Percentiles rank a stretch among this genome's conserved stretches.
Conservation (phyloP, 2,329 filamentous ascomycete genomes). For the Phoma sp. region DNA sequence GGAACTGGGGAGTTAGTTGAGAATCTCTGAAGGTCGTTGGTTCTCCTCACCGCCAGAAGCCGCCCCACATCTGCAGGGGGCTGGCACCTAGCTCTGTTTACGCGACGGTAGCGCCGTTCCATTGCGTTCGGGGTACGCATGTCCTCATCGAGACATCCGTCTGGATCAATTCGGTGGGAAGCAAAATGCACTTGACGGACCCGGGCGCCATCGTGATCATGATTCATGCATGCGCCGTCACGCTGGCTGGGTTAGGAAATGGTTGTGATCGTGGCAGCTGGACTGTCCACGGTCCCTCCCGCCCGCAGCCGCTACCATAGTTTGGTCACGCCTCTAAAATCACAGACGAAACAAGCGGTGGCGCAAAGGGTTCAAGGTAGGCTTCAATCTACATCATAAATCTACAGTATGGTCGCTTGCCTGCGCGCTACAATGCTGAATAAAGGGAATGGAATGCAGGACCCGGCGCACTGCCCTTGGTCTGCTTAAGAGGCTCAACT, state of each 20-base stretch:
- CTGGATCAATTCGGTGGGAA: neutral
- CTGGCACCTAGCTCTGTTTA: constrained; percentile 15
- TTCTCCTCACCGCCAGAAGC: constrained; percentile 18
- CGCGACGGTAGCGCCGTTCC: constrained; percentile 10
- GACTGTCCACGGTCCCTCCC: neutral
- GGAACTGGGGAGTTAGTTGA: constrained; percentile 21
- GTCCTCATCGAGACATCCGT: constrained; percentile 3
- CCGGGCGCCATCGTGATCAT: neutral
- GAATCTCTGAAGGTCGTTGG: constrained; percentile 20
- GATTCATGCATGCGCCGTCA: constrained; percentile 1
- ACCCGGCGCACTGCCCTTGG: constrained; percentile 22
- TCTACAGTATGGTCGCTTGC: constrained; percentile 3
- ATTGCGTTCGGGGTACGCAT: neutral
- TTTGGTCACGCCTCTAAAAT: neutral
- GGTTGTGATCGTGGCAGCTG: neutral
- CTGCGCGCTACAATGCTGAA: constrained; percentile 2
- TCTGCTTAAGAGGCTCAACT: constrained; percentile 2
- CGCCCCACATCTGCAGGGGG: constrained; percentile 9
- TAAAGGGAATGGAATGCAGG: constrained; percentile 1
- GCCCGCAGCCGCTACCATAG: constrained; percentile 10
- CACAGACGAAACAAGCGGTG: neutral
- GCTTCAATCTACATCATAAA: neutral
- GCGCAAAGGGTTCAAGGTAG: neutral
- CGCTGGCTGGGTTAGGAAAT: neutral
- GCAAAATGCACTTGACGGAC: neutral